These are phyloP conservation scores for Aspergillus felis DNA, from an alignment of 2,329 filamentous ascomycete genomes.

Conservation along the genomic window DNA sequence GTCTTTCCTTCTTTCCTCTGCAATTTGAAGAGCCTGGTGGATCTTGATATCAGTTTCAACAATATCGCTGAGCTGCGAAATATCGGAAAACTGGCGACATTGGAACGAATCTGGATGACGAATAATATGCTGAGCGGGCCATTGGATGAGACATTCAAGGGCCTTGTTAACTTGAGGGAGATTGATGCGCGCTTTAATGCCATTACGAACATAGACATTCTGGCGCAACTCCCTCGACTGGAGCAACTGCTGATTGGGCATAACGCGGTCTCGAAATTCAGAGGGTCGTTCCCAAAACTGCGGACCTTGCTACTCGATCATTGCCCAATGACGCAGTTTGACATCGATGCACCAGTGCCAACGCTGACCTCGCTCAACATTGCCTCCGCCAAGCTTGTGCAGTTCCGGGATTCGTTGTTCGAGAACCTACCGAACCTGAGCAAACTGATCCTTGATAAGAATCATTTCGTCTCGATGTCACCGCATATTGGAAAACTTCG, in stretches of 20 bases:
- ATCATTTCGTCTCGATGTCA: constrained; percentile 90
- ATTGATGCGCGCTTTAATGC: constrained; percentile 93
- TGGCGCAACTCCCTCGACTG: constrained; percentile 77
- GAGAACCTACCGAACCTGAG: constrained; percentile 82
- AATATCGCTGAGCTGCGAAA: constrained; percentile 73
- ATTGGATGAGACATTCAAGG: constrained; percentile 67
- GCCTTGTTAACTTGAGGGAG: constrained; percentile 75
- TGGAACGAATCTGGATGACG: constrained; percentile 90
- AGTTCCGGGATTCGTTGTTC: constrained; percentile 81
- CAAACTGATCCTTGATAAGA: constrained; percentile 85
- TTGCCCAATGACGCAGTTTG: constrained; percentile 92
- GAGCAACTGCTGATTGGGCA: constrained; percentile 89
- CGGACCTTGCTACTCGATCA: constrained; percentile 85
- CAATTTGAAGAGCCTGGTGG: constrained; percentile 74
- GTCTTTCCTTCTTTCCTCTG: constrained; percentile 83
- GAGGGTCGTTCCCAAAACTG: constrained; percentile 80
- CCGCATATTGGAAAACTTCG: constrained; percentile 77
- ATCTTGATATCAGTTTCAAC: constrained; percentile 97
- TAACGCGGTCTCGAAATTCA: constrained; percentile 86
- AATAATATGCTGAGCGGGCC: constrained; percentile 82
- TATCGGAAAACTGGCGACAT: constrained; percentile 71
- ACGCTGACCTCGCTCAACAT: constrained; percentile 84
- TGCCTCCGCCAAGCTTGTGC: constrained; percentile 84
- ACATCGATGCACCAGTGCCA: constrained; percentile 70
- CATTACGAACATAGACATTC: constrained; percentile 81